Base-by-base conservation (phyloP, 352 stramenopile genomes). In the Phytopythium delawarense region DNA sequence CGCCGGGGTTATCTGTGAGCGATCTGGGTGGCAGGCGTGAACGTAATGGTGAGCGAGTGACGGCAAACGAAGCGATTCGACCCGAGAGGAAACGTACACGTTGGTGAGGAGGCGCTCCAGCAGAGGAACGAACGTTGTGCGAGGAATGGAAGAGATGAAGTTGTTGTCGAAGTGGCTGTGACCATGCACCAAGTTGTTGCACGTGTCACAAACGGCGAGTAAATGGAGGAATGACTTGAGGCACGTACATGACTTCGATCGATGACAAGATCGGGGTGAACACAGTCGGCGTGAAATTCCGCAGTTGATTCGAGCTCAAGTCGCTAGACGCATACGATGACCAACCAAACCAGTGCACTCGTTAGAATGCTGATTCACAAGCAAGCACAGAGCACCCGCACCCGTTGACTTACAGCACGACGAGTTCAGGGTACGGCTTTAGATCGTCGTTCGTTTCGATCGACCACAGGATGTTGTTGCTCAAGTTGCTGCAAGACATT, bases 121-220 rank as follows among this genome's bases (percentile, higher is more conserved):
- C 5, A 90, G 63, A 2, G 64, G 54, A 12, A 83, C 52, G 51
- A 90, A 87, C 8, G 74, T 76, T 0, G 78, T 88, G 20, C 72
- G 78, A 6, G 80, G 78, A 12, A 90, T 81, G 0, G 76, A 86
- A 18, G 64, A 72, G 57, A 90, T 87, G 16, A 70, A 61, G 52
- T 88, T 90, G 46, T 79, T 75, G 57, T 87, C 73, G 35, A 88
- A 75, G 52, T 84, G 75, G 48, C 81, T 87, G 50, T 20, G 16
- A 42, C 23, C n/a, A 12, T 42, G 23, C 35, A 11, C 7, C 3
- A 3, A 4, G 12, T 6, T 3, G 35, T 40, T 40, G 35, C 1
- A 40, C 9, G 35, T 6, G 35, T 40, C 35, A 40, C 9, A 16
- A 11, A 40, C 35, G 12, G 35, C 35, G 12, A 46, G 40, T 46